A percentile compares a stretch with the other conserved stretches of the same genome.
These are phyloP conservation scores for Tetrahymena malaccensis DNA, from an alignment of 73 alveolate genomes.

Conservation along the genomic window DNA sequence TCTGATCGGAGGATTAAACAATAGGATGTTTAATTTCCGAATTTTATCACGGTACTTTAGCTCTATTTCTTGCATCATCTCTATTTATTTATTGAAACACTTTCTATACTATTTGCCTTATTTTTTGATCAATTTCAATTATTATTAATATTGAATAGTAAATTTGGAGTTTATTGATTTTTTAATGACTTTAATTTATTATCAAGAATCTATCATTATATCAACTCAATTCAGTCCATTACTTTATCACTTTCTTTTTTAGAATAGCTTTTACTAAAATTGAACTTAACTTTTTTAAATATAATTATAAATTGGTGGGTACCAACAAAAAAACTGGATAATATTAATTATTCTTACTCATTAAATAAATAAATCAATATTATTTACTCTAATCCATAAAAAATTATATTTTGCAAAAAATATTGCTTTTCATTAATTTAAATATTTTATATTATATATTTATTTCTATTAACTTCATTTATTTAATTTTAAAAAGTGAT, in stretches of 20 bases:
- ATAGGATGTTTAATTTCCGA: neutral
- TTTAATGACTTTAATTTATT: neutral
- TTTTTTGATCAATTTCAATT: neutral
- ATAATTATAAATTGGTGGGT: neutral
- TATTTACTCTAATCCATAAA: too few relatives aligned
- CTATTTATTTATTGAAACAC: neutral
- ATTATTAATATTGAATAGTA: too few relatives aligned
- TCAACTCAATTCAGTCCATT: neutral
- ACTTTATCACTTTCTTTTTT: too few relatives aligned
- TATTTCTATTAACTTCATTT: too few relatives aligned
- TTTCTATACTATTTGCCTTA: too few relatives aligned
- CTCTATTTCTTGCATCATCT: neutral
- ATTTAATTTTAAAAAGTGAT: too few relatives aligned
- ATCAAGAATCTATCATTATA: neutral
- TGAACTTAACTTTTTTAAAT: neutral
- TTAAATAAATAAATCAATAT: too few relatives aligned
- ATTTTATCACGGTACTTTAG: neutral
- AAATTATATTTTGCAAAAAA: too few relatives aligned
- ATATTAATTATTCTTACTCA: too few relatives aligned
- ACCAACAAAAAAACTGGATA: neutral
- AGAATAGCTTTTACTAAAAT: neutral
- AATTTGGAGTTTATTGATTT: neutral
- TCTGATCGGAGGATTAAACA: neutral
- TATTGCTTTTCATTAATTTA: too few relatives aligned
- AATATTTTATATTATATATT: too few relatives aligned